A percentile compares a stretch with the other conserved stretches of the same genome.
phyloP scores from a whole-genome alignment of 1,139 yeast species.

The Suhomyces choctaworum region DNA sequence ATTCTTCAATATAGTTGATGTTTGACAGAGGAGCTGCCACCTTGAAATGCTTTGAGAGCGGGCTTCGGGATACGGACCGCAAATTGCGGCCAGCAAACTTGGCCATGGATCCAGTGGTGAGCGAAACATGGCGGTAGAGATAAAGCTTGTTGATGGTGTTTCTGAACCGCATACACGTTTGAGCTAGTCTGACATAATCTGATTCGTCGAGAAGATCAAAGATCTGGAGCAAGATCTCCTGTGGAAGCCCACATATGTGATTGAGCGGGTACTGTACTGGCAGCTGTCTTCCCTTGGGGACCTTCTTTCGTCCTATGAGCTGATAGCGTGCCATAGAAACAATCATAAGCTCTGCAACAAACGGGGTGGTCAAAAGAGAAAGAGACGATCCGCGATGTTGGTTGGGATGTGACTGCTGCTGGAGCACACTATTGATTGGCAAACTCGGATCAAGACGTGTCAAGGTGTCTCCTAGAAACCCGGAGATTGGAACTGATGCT shows the following conservation, averaged over 20 bases:
- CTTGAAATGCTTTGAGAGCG: slow-evolving; percentile 7
- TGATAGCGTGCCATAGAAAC: slow-evolving; percentile 32
- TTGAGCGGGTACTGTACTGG: slow-evolving; percentile 23
- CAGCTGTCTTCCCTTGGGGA: slow-evolving; percentile 12
- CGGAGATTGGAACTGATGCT: background rate
- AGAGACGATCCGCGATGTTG: background rate
- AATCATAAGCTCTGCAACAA: too few relatives aligned
- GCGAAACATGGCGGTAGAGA: slow-evolving; percentile 34
- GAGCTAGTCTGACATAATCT: slow-evolving; percentile 31
- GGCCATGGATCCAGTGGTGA: slow-evolving; percentile 30
- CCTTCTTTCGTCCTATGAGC: slow-evolving; percentile 39
- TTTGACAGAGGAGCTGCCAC: slow-evolving; percentile 30
- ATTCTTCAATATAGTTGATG: slow-evolving; percentile 30
- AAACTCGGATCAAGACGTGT: too few relatives aligned
- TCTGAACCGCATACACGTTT: slow-evolving; percentile 39
- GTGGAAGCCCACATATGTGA: slow-evolving; percentile 43
- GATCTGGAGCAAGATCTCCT: slow-evolving; percentile 40
- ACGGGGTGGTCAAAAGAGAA: too few relatives aligned
- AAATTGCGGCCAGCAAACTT: slow-evolving; percentile 35
- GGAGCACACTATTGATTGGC: too few relatives aligned
- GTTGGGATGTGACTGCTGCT: background rate
- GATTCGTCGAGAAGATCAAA: slow-evolving; percentile 25
- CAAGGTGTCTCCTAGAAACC: too few relatives aligned
- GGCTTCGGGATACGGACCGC: slow-evolving; percentile 12
- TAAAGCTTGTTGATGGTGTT: slow-evolving; percentile 36